Evolutionary conservation across 495 filamentous ascomycete species (phyloP).

Genomic region (Aspergillus taichungensis): DNA sequence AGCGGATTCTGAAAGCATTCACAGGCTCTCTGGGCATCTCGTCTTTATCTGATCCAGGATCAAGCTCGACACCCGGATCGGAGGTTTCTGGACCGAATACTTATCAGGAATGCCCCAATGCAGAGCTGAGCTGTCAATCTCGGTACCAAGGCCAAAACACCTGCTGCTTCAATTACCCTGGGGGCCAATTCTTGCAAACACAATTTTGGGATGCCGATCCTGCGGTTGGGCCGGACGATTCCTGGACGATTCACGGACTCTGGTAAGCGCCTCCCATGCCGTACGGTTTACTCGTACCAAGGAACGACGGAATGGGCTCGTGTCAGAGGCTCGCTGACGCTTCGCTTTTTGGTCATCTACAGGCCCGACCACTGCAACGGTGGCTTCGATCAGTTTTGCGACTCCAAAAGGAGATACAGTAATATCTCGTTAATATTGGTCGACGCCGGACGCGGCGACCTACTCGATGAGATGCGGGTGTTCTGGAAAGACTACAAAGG

Average conservation of each 20-base stretch:
- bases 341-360: neutral
- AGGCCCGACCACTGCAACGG: conserved; percentile 85
- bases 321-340: neutral
- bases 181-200: conserved; percentile 69
- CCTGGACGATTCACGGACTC: conserved; percentile 85
- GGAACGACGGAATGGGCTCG: neutral
- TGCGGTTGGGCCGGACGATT: conserved; percentile 60
- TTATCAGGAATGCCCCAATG: conserved; percentile 33
- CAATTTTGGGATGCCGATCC: conserved; percentile 82
- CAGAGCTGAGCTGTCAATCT: conserved; percentile 51
- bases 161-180: conserved; percentile 79
- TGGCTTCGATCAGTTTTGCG: conserved; percentile 66
- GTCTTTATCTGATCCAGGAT: conserved; percentile 8
- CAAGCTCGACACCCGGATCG: neutral
- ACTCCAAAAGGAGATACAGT: conserved; percentile 54
- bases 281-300: neutral
- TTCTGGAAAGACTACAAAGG: conserved; percentile 69
- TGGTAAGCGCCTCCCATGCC: conserved; percentile 38
- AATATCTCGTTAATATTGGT: conserved; percentile 62
- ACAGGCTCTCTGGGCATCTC: conserved; percentile 27
- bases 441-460: conserved; percentile 48
- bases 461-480: conserved; percentile 64
- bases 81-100: neutral
- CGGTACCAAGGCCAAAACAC: conserved; percentile 46
- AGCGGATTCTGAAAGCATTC: conserved; percentile 32